Base-by-base conservation (phyloP, 2,329 filamentous ascomycete species). In the Aspergillus persii region DNA sequence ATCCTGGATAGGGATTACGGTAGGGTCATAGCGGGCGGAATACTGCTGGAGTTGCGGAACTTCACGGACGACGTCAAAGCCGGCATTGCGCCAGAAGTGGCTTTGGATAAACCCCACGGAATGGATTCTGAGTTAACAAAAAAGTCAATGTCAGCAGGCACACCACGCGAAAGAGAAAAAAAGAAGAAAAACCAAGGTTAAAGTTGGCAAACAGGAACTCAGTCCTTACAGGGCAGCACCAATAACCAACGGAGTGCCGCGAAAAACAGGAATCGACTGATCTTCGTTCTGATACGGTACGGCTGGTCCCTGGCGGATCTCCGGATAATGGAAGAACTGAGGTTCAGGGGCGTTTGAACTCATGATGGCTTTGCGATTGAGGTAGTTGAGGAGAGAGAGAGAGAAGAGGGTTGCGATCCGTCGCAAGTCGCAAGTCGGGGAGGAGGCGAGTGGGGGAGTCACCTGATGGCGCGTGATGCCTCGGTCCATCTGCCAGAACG, bases 51-150 rank as follows among this genome's bases (percentile, higher is more conserved):
- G 76, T 23, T 80, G 73, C 27, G 78, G 77, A 58, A 86, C 80
- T 39, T 81, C 76, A 50, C 84, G 83, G 46, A 91, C 76, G 4
- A 77, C 74, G 50, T 76, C 77, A 68, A 91, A 90, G 44, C 86
- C 86, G 23, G 89, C 88, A 77, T 92, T 91, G 52, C 76, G 78
- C 88, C 89, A 96, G 62, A 93, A 81, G 50, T 84, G 75, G 57
- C 81, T 83, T 60, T 90, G 88, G 8, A 94, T 62, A 48, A 84
- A 80, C 9, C 79, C 77, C n/a, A 87, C 76, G 29, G 83, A 84
- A 1, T 84, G 79, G 48, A 92, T 80, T 9, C 83, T 85, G 63
- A 8, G 23, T 18, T 8, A 23, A n/a, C 15, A 11, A 7, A 53
- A 9, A 44, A 55, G n/a, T 15, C 29, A 29, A 53, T 26, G 53